Base-by-base conservation (phyloP, 2,329 filamentous ascomycete species). In the Alternaria tenuissima region DNA sequence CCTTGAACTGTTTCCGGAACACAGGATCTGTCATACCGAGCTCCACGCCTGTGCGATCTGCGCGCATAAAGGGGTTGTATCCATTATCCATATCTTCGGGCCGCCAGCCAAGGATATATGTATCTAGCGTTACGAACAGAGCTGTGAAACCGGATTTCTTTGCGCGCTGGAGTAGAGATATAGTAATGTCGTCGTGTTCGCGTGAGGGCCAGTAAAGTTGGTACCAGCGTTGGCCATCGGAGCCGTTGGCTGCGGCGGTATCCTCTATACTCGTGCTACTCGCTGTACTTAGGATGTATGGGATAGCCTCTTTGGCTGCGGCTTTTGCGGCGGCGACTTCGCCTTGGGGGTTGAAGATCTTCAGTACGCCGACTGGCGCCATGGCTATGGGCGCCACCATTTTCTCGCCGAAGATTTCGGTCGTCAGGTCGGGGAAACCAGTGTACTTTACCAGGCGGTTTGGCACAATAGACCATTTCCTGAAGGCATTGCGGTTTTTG, bases 151-250 rank as follows among this genome's bases (percentile, higher is more conserved):
- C 89, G 22, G 81, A 82, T 0, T 79, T 81, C 69, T 85, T 86
- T 1, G 89, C 90, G 1, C 89, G 83, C 5, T 79, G 71, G 11
- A 92, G 81, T 18, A 91, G 79, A 1, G 86, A 89, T 0, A 84
- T 78, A 0, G 89, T 91, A 55, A 92, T 82, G 1, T 87, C 84
- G 57, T 91, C 83, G 64, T 87, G 84, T 20, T 82, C 77, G 0
- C 88, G 87, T 83, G 80, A 78, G 0, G 89, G 89, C 87, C 89
- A 91, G 78, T 92, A 92, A 0, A 92, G 83, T 71, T 92, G 89
- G 73, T 84, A 92, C 88, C 88, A 92, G 20, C 88, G 80, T 38
- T 83, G 80, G 2, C 86, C 85, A 8, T 82, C 76, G 0, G 54
- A 6, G 16, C 84, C 84, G 46, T 82, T 86, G 0, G 86, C 86